Conservation (phyloP, 2,329 filamentous ascomycete genomes). For the Aspergillus glaucus region DNA sequence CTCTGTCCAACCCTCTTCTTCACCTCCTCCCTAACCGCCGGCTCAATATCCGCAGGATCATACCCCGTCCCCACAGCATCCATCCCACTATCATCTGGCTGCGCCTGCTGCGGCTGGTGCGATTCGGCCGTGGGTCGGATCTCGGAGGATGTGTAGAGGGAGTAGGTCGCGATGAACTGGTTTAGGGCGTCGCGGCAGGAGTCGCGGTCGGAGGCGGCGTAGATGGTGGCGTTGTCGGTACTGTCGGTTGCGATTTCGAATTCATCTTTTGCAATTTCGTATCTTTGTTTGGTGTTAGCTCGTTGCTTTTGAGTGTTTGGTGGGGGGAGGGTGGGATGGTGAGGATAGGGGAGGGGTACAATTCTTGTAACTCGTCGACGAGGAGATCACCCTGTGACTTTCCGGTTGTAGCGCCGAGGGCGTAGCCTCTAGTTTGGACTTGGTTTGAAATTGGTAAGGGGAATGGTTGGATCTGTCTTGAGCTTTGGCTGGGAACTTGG, state of each 20-base stretch:
- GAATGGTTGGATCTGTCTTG: background rate
- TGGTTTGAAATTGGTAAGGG: conserved; percentile 1
- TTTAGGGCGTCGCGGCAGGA: conserved; percentile 42
- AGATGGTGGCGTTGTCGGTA: conserved; percentile 40
- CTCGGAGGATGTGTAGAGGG: conserved; percentile 23
- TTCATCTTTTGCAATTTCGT: conserved; percentile 42
- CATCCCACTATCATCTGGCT: conserved; percentile 5
- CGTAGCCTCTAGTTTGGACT: no score
- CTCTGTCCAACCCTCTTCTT: conserved; percentile 38
- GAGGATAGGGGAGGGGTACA: conserved; percentile 14
- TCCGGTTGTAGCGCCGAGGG: conserved; percentile 7
- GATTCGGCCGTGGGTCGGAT: conserved; percentile 3
- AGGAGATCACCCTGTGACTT: conserved; percentile 26
- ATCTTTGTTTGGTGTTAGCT: conserved; percentile 21
- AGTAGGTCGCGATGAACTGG: conserved; percentile 30
- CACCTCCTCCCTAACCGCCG: conserved; percentile 36
- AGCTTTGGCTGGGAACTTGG: background rate
- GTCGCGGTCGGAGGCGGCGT: conserved; percentile 41
- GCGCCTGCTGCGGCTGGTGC: conserved; percentile 2
- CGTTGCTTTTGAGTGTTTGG: background rate
- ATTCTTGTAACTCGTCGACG: conserved; percentile 33
- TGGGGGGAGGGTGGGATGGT: background rate
- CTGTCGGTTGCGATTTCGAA: conserved; percentile 46
- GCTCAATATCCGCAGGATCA: conserved; percentile 23
- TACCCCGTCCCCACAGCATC: conserved; percentile 25